Conservation (phyloP, 75 land plant genomes). For the Sequoia sempervirens region DNA sequence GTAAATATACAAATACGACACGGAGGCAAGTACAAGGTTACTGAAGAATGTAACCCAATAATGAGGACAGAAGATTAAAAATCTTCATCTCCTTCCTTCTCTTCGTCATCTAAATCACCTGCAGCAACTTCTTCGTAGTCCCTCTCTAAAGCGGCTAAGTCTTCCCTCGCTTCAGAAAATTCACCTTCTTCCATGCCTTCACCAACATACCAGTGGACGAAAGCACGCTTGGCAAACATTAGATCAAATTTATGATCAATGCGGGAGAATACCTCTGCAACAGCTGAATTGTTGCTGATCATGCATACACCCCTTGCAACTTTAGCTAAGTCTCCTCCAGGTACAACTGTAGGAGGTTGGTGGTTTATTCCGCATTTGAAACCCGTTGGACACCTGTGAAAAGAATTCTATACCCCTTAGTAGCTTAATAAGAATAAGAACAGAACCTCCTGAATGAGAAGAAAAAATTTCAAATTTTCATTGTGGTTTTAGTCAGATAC, state of each 20-base stretch:
- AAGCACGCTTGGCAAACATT: slow-evolving; percentile 61
- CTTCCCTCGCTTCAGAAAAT: slow-evolving; percentile 50
- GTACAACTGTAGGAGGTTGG: slow-evolving; percentile 74
- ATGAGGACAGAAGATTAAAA: background rate
- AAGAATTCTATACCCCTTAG: background rate
- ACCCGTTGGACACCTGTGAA: slow-evolving; percentile 51
- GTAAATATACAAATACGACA: background rate
- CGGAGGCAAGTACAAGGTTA: background rate
- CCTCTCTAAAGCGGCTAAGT: slow-evolving; percentile 47
- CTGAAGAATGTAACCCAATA: background rate
- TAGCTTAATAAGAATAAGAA: background rate
- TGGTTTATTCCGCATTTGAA: slow-evolving; percentile 76
- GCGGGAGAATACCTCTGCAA: slow-evolving; percentile 70
- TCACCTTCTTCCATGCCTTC: slow-evolving; percentile 62
- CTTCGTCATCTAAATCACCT: slow-evolving; percentile 38
- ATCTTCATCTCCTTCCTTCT: slow-evolving; percentile 27
- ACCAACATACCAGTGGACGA: slow-evolving; percentile 68
- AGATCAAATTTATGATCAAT: slow-evolving; percentile 72
- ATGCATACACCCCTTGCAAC: slow-evolving; percentile 78
- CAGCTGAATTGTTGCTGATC: slow-evolving; percentile 76
- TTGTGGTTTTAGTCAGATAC: background rate
- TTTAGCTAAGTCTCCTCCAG: slow-evolving; percentile 74
- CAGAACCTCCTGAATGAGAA: background rate
- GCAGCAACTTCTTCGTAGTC: slow-evolving; percentile 57
- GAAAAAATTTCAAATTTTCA: background rate